Conservation (phyloP, 2,329 filamentous ascomycete species). For the Cercospora canescens region DNA sequence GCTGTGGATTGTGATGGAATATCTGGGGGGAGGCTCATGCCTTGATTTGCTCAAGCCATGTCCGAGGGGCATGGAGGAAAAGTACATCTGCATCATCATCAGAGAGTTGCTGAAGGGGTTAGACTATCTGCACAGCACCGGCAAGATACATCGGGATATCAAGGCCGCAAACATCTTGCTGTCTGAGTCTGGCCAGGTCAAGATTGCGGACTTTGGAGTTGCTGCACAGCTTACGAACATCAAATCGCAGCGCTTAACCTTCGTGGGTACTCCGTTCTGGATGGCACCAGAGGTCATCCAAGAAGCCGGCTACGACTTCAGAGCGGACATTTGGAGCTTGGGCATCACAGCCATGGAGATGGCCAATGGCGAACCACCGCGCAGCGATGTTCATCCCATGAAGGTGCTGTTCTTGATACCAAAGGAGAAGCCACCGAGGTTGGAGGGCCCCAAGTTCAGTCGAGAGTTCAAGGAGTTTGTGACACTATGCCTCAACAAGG, state of each 20-base stretch:
- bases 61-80: constrained; percentile 70
- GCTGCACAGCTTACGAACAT: constrained; percentile 96
- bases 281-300: constrained; percentile 96
- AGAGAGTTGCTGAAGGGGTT: constrained; percentile 86
- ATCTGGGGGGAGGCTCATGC: constrained; percentile 90
- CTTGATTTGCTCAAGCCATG: constrained; percentile 91
- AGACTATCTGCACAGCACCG: constrained; percentile 90
- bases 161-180: constrained; percentile 98
- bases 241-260: constrained; percentile 95
- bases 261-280: constrained; percentile 96
- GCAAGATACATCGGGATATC: constrained; percentile 96
- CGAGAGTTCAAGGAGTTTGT: constrained; percentile 92
- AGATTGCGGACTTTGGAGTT: constrained; percentile 95
- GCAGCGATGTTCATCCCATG: constrained; percentile 86
- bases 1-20: constrained; percentile 99
- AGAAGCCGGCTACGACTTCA: constrained; percentile 80
- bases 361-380: constrained; percentile 83
- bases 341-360: constrained; percentile 91
- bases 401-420: constrained; percentile 91
- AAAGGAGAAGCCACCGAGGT: constrained; percentile 77
- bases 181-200: constrained; percentile 82
- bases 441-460: constrained; percentile 66
- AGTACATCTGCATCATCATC: constrained; percentile 91
- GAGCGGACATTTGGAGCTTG: constrained; percentile 90
- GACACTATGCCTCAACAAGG: constrained; percentile 85